Base-by-base conservation (phyloP, 345 rosid species). In the Hibiscus syriacus region DNA sequence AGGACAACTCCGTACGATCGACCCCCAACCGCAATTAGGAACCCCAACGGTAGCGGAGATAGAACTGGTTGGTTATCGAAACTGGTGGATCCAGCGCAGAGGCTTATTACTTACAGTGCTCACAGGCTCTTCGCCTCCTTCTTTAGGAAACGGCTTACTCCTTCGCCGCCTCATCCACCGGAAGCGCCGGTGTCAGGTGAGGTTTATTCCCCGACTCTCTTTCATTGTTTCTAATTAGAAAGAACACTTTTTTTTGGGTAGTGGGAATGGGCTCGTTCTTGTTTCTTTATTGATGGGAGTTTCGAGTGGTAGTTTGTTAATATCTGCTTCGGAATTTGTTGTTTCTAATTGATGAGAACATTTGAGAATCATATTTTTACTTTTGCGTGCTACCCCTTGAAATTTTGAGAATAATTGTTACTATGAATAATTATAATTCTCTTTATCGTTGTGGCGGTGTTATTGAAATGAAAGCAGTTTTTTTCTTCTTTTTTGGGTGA, bases 21-120 rank as follows among this genome's bases (percentile, higher is more conserved):
- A 7, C 95, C 90, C 9, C 68, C 81, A 12, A 72, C 83, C 36
- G 75, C 83, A 5, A 55, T 73, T 29, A 73, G 88, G 66, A 87
- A 82, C 70, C 36, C 87, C 43, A 64, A 67, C 77, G 46, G 64
- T 66, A 67, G 67, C 10, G 50, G 75, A 67, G 61, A 72, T 61
- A 23, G 66, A 53, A 74, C 79, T 69, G 87, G 94, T 4, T 94
- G 98, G 99, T 39, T 94, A 27, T 82, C 97, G 73, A 94, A 84
- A 80, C 53, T 94, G 69, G 87, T 94, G 75, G 93, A 91, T 86
- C 99, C 98, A 64, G 97, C 98, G 11, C 98, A 89, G 70, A 69
- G 86, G 69, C 84, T 94, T 57, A 84, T 94, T 69, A 56, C 86
- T 38, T 80, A 85, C 12, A 71, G 92, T 60, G 99, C 99, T 60